phyloP scores from a whole-genome alignment of 441 rosid species.

The Pelargonium myrrhifolium region DNA sequence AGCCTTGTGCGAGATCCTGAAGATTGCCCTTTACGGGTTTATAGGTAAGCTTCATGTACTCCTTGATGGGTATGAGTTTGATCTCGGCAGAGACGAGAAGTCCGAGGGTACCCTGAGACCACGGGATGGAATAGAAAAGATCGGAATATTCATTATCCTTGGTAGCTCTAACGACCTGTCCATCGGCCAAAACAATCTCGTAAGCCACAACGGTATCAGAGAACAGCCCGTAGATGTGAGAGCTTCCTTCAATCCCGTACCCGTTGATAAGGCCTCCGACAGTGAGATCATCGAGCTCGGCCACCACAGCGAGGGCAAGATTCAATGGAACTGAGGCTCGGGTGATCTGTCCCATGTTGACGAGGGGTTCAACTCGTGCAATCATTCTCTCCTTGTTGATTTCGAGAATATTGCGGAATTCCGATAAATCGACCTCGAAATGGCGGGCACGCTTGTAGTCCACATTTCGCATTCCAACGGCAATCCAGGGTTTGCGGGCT shows the following conservation, averaged over 20 bases:
- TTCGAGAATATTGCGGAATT: constrained; percentile 70
- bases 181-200: constrained; percentile 83
- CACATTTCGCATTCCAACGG: constrained; percentile 98
- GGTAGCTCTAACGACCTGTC: constrained; percentile 82
- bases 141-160: constrained; percentile 87
- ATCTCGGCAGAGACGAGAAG: constrained; percentile 90
- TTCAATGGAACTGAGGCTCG: constrained; percentile 83
- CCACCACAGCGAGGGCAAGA: constrained; percentile 91
- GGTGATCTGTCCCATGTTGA: constrained; percentile 95
- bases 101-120: constrained; percentile 97
- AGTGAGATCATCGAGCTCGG: constrained; percentile 97
- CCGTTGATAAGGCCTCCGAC: constrained; percentile 99
- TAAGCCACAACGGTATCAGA: constrained; percentile 95
- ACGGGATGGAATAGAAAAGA: constrained; percentile 84
- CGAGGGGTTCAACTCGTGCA: constrained; percentile 92
- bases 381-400: constrained; percentile 78
- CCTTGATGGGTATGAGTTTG: constrained; percentile 75
- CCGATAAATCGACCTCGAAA: constrained; percentile 86
- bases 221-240: constrained; percentile 87
- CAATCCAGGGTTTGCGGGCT: constrained; percentile 96
- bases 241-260: constrained; percentile 98
- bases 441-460: constrained; percentile 95
- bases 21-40: constrained; percentile 70
- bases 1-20: constrained; percentile 65
- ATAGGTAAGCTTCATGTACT: constrained; percentile 93